Percentiles rank a stretch among this genome's conserved stretches.
Conservation (phyloP, 768 basidiomycete species). For the Artomyces pyxidatus region DNA sequence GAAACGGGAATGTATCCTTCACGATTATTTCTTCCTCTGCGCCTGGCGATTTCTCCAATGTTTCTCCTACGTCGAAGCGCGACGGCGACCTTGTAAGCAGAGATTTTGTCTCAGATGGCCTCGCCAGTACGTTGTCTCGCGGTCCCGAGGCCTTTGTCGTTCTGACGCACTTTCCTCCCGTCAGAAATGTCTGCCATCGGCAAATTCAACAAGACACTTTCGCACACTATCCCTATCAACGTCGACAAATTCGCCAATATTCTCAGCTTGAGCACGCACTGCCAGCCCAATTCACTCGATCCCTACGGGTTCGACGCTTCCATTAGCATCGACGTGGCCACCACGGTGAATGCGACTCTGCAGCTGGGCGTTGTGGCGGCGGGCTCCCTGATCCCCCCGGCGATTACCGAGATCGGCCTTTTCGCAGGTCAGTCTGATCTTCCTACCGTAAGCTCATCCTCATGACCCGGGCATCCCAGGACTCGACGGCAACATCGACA, state of each 20-base stretch:
- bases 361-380: not conserved
- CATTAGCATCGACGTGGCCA: not conserved
- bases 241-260: not conserved
- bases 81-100: too few relatives aligned
- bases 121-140: too few relatives aligned
- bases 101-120: too few relatives aligned
- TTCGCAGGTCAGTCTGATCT: not conserved
- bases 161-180: too few relatives aligned
- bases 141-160: too few relatives aligned
- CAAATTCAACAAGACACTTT: too few relatives aligned
- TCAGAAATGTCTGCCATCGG: too few relatives aligned
- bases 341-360: not conserved
- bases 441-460: not conserved
- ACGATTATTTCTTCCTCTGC: too few relatives aligned
- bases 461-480: not conserved
- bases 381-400: not conserved
- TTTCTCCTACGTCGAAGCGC: too few relatives aligned
- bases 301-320: not conserved
- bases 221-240: too few relatives aligned
- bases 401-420: not conserved
- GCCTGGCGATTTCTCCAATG: too few relatives aligned
- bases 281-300: not conserved
- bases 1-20: conserved; percentile 1
- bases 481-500: not conserved
- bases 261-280: not conserved